These are phyloP conservation scores for Arthrobotrys sinensis DNA, from an alignment of 2,329 filamentous ascomycete species.

Conservation along the genomic window DNA sequence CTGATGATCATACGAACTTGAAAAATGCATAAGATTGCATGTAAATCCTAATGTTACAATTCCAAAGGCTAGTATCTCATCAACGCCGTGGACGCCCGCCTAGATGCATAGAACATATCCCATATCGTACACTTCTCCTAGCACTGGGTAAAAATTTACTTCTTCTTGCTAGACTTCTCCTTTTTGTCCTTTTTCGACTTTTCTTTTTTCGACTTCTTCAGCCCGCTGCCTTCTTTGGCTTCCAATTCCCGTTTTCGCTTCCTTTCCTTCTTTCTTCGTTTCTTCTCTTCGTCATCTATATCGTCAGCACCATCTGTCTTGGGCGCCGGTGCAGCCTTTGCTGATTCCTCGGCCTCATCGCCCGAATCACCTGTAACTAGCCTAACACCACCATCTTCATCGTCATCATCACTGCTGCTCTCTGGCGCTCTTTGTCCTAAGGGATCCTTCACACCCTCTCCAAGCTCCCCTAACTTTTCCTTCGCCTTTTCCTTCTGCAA, in stretches of 20 bases:
- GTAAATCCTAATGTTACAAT: constrained; percentile 12
- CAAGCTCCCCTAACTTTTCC: constrained; percentile 69
- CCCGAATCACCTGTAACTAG: constrained; percentile 42
- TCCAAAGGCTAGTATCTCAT: constrained; percentile 65
- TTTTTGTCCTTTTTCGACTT: constrained; percentile 62
- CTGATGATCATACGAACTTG: neutral
- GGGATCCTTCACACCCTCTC: constrained; percentile 65
- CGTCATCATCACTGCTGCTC: constrained; percentile 30
- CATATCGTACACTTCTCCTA: constrained; percentile 40
- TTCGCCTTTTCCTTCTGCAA: constrained; percentile 71
- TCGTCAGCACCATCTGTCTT: constrained; percentile 65
- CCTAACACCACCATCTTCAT: constrained; percentile 47
- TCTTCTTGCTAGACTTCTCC: constrained; percentile 39
- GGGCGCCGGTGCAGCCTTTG: constrained; percentile 42
- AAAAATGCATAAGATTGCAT: neutral
- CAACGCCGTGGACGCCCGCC: constrained; percentile 63
- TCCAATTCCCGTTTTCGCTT: constrained; percentile 65
- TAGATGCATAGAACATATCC: constrained; percentile 63
- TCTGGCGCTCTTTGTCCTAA: constrained; percentile 36
- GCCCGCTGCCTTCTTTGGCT: constrained; percentile 62
- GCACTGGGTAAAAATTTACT: neutral
- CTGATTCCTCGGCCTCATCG: constrained; percentile 47
- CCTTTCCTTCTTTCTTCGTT: constrained; percentile 63
- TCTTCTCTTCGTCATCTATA: constrained; percentile 64
- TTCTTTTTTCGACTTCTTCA: constrained; percentile 64